phyloP scores from a whole-genome alignment of 495 filamentous ascomycete species.

The Ramalina intermedia region DNA sequence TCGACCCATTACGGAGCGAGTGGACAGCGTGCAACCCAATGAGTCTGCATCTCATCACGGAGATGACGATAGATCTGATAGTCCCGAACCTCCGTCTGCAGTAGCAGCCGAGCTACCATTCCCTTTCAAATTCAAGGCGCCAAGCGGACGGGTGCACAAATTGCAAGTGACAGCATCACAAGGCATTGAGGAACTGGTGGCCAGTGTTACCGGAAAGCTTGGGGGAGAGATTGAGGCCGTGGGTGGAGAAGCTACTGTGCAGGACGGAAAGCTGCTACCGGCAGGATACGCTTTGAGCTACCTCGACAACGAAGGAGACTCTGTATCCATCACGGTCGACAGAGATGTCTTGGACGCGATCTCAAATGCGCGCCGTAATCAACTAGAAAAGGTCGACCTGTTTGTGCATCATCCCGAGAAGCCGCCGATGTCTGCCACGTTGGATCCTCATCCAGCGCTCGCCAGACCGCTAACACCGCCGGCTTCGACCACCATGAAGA shows the following conservation, averaged over 20 bases:
- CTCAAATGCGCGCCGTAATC: slow-evolving; percentile 57
- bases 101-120: slow-evolving; percentile 62
- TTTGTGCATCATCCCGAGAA: slow-evolving; percentile 91
- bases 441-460: slow-evolving; percentile 50
- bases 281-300: slow-evolving; percentile 93
- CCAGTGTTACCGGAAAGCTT: slow-evolving; percentile 69
- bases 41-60: slow-evolving; percentile 93
- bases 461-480: slow-evolving; percentile 41
- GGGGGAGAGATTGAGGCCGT: slow-evolving; percentile 76
- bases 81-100: slow-evolving; percentile 20
- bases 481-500: slow-evolving; percentile 37
- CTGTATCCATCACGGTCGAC: slow-evolving; percentile 93
- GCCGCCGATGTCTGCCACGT: slow-evolving; percentile 52
- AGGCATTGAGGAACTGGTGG: slow-evolving; percentile 70
- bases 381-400: slow-evolving; percentile 84
- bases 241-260: slow-evolving; percentile 58
- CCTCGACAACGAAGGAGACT: slow-evolving; percentile 92
- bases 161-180: slow-evolving; percentile 69
- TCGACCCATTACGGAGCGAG: slow-evolving; percentile 42
- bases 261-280: slow-evolving; percentile 63
- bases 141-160: slow-evolving; percentile 86
- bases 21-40: slow-evolving; percentile 74
- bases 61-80: slow-evolving; percentile 58
- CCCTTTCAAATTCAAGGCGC: slow-evolving; percentile 98
- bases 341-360: slow-evolving; percentile 88